Evolutionary conservation across 2,329 filamentous ascomycete species (phyloP), one percentile per base, ranked within the genome.

Genomic region (Fusarium compactum): DNA sequence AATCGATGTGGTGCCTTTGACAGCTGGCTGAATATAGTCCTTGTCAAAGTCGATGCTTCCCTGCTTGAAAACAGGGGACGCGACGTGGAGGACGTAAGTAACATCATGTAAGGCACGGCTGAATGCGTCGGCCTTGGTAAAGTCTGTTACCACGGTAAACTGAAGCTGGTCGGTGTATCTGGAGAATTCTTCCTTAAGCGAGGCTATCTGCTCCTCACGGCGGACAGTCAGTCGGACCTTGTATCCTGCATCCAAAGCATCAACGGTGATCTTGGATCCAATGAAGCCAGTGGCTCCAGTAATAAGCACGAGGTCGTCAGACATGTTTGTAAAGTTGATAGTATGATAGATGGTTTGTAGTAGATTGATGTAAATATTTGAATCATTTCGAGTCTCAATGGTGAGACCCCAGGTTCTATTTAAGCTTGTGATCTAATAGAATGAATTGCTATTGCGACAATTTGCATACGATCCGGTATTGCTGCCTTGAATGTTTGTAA

Each of bases 151-250:
- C 24, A 51, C 12, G 3, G 48, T 51, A 34, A 51, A 51, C 20
- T 51, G 22, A 14, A 51, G 48, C 5, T 27, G 30, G 14, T 51
- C 48, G 32, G 30, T n/a, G 22, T 51, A 38, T 27, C 27, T 40
- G 22, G 20, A 25, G 15, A 51, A 10, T 20, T 9, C 32, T n/a
- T 51, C 32, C 12, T 51, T 51, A 16, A 51, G 48, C 16, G 8
- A 18, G 22, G 14, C 16, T 18, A 40, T 40, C 16, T 51, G 30
- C 22, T 51, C 30, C 27, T 40, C 16, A n/a, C 48, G 32, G 12
- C 58, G 16, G 80, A 76, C 20, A 15, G 60, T 43, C 3, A 56
- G 57, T 4, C 60, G 54, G 12, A 59, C 48, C 5, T 48, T 44
- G 10, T 54, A 63, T 25, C 60, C 60, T 12, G 60, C 48, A 32